Percentiles rank a stretch among this genome's conserved stretches.
Conservation (phyloP, 371 early-diverging fungal genomes). For the Mortierella sp. region DNA sequence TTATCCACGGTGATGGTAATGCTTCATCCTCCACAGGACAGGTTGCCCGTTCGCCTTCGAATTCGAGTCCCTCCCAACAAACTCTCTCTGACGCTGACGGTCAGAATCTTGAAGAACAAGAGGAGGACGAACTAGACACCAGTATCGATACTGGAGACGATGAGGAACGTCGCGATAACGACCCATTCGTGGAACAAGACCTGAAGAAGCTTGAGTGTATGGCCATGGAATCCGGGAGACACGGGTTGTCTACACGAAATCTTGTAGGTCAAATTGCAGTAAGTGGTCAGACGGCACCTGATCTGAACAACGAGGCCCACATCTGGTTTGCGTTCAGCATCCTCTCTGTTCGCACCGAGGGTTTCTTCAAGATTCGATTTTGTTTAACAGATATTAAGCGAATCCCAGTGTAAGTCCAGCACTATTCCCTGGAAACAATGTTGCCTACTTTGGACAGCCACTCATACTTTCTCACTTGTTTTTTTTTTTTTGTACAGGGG, state of each 20-base stretch:
- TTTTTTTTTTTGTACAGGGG: slow-evolving; percentile 3
- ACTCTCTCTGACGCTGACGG: not conserved
- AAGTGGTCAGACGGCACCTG: slow-evolving; percentile 29
- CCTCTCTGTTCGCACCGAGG: slow-evolving; percentile 33
- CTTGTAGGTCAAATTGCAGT: slow-evolving; percentile 34
- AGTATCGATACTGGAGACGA: slow-evolving; percentile 5
- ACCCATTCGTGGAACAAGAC: slow-evolving; percentile 24
- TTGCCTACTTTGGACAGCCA: too few species aligned
- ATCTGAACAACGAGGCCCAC: slow-evolving; percentile 23
- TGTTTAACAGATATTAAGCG: slow-evolving; percentile 27
- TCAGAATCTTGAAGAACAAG: not conserved
- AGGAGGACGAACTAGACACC: not conserved
- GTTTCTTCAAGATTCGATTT: slow-evolving; percentile 39
- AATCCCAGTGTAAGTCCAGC: slow-evolving; percentile 25
- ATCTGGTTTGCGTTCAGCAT: slow-evolving; percentile 35
- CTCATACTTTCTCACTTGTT: too few species aligned
- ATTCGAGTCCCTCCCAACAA: not conserved
- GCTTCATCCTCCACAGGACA: slow-evolving; percentile 4
- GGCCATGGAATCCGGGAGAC: slow-evolving; percentile 2
- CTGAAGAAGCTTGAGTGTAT: slow-evolving; percentile 19
- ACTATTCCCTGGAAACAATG: not conserved
- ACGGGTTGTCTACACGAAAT: slow-evolving; percentile 27
- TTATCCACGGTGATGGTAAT: slow-evolving; percentile 12
- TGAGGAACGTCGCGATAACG: slow-evolving; percentile 22
- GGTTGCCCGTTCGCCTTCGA: not conserved